A percentile compares a stretch with the other conserved stretches of the same genome.
These are phyloP conservation scores for Hansenula sp. DNA, from an alignment of 1,139 yeast genomes.

Conservation along the genomic window DNA sequence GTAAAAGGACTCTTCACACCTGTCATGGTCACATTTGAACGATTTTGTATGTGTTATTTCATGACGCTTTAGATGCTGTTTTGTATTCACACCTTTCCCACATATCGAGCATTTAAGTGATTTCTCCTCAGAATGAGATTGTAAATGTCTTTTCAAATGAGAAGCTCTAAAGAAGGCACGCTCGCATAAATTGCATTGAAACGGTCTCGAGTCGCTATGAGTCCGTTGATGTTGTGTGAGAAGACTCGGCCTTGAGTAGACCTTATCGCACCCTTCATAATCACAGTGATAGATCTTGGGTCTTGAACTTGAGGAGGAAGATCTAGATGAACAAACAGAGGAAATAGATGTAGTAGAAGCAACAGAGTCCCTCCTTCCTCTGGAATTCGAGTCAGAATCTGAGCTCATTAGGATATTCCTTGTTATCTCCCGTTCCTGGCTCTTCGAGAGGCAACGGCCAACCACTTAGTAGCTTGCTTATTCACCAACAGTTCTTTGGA, in stretches of 20 bases:
- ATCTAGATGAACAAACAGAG: conserved; percentile 12
- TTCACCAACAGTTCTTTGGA: too few species aligned
- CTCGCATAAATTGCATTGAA: conserved; percentile 58
- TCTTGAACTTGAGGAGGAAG: conserved; percentile 36
- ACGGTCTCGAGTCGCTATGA: conserved; percentile 81
- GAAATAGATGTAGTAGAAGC: conserved; percentile 2
- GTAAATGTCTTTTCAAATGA: conserved; percentile 71
- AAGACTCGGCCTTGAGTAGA: conserved; percentile 78
- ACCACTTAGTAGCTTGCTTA: too few species aligned
- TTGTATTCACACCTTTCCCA: conserved; percentile 77
- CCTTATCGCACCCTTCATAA: conserved; percentile 63
- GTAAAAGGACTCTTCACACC: conserved; percentile 65
- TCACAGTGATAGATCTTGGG: conserved; percentile 60
- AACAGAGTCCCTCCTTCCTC: conserved; percentile 1
- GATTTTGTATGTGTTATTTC: conserved; percentile 74
- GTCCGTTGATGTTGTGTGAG: conserved; percentile 77
- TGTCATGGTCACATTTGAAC: conserved; percentile 56
- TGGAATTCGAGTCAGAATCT: neutral
- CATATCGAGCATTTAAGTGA: conserved; percentile 78
- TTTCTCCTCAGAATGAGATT: conserved; percentile 61
- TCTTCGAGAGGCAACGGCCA: too few species aligned
- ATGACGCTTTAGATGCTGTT: conserved; percentile 82
- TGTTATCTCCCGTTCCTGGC: too few species aligned
- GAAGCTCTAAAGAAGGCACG: conserved; percentile 70
- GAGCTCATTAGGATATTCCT: too few species aligned